Conservation (phyloP, 306 rosid genomes). For the Cucumis cinereus region DNA sequence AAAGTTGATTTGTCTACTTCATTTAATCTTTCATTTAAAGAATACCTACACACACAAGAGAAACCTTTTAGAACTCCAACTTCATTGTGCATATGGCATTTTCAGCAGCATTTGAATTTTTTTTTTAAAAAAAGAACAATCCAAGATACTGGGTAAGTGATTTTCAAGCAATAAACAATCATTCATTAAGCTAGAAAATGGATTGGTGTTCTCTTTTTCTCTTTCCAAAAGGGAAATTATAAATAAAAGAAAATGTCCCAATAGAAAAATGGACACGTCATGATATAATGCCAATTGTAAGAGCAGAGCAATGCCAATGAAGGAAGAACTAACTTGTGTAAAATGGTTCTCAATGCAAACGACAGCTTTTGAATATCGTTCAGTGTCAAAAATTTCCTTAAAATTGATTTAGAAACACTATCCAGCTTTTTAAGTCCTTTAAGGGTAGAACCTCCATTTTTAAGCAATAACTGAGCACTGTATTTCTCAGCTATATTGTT, state of each 20-base stretch:
- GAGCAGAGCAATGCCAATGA: not conserved
- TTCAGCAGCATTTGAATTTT: not conserved
- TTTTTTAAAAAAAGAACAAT: not conserved
- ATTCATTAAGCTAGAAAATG: not conserved
- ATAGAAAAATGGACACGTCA: not conserved
- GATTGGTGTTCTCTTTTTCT: not conserved
- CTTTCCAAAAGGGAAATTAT: not conserved
- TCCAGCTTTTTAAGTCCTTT: constrained; percentile 34
- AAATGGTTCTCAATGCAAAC: constrained; percentile 26
- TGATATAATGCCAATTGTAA: not conserved
- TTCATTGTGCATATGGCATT: not conserved
- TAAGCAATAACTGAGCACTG: constrained; percentile 27
- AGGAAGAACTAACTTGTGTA: constrained; percentile 51
- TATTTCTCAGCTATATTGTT: constrained; percentile 24
- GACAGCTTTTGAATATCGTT: constrained; percentile 46
- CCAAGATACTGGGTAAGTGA: not conserved
- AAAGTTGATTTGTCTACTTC: constrained; percentile 44
- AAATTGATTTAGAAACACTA: constrained; percentile 15
- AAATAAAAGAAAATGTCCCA: not conserved
- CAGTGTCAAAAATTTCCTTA: constrained; percentile 29
- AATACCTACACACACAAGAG: constrained; percentile 38
- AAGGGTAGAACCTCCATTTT: constrained; percentile 21
- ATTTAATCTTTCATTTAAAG: constrained; percentile 35
- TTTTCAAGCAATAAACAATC: not conserved
- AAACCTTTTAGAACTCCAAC: not conserved